Evolutionary conservation across 176 grass and related monocot genomes (phyloP), one percentile per base, ranked within the genome.

Genomic region (Rhynchospora tenuis): DNA sequence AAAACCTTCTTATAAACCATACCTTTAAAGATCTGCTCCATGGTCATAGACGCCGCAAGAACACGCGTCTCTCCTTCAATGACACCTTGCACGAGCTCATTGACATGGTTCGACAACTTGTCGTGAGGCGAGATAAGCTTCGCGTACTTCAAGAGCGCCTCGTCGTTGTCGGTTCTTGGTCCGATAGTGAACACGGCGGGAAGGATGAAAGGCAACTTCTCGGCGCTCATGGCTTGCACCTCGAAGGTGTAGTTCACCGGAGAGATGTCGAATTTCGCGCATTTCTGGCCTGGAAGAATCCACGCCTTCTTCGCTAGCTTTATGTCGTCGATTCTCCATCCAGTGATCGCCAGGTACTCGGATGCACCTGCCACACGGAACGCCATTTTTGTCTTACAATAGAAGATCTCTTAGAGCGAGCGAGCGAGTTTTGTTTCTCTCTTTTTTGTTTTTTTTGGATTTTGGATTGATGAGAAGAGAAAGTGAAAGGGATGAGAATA

Each of bases 161-260:
- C 86, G 0, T 42, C 29, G 56, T 92, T 86, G 61, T 94, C 88
- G 20, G 82, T 48, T 12, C 85, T 84, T 0, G 95, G 95, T 10
- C 95, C 92, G 65, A 98, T 93, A 51, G 95, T 98, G 92, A 98
- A 98, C 19, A 98, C 95, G 29, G 90, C 95, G 0, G 95, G 92
- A 24, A 94, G 92, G 80, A 93, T 63, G 85, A 94, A 97, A 26
- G 92, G 92, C 10, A 97, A 89, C 89, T 97, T 94, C 92, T 97
- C 95, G 31, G 89, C 76, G 83, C 92, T 94, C 95, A 94, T 97
- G 42, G 92, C 95, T 83, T 93, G 90, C 71, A 97, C 95, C 92
- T 97, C 88, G 82, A 94, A 94, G 28, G 87, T 89, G 85, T 94
- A 94, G 85, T 93, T 96, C 3, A 92, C 93, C 0, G 93, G 93